Evolutionary conservation across 163 green algal species (phyloP).

Genomic region (Chlamydomonas reinhardtii): DNA sequence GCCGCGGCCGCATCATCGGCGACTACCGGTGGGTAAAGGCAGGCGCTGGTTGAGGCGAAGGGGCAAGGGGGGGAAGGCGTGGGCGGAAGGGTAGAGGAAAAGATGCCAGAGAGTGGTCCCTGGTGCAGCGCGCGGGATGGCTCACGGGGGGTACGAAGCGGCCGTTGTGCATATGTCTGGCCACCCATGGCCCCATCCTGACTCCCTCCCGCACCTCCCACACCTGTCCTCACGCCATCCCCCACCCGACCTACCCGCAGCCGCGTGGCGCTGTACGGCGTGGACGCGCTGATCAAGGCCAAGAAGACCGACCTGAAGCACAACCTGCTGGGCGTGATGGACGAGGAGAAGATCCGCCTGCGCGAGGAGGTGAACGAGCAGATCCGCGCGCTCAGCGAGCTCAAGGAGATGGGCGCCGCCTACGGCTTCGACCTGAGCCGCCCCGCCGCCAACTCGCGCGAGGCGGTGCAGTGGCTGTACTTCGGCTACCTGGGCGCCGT

Average conservation of each 20-base stretch:
- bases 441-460: too few relatives aligned
- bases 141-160: too few relatives aligned
- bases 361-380: slow-evolving; percentile 80
- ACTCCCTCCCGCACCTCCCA: not conserved
- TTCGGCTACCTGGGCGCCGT: slow-evolving; percentile 81
- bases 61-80: not conserved
- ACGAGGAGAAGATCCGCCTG: slow-evolving; percentile 78
- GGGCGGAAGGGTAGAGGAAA: too few relatives aligned
- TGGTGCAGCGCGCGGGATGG: too few relatives aligned
- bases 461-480: slow-evolving; percentile 75
- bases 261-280: slow-evolving; percentile 81
- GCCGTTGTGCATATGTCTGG: too few relatives aligned
- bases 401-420: slow-evolving; percentile 75
- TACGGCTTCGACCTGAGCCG: slow-evolving; percentile 78
- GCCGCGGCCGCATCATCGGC: slow-evolving; percentile 84
- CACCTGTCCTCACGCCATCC: not conserved
- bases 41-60: not conserved
- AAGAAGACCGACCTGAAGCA: slow-evolving; percentile 76
- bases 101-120: too few relatives aligned
- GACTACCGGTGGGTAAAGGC: slow-evolving; percentile 79
- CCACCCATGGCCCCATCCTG: too few relatives aligned
- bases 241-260: not conserved
- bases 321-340: slow-evolving; percentile 73
- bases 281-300: slow-evolving; percentile 74
- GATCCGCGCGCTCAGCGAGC: slow-evolving; percentile 75